Base-by-base conservation (phyloP, 768 basidiomycete genomes). In the Amylocystis lapponica region DNA sequence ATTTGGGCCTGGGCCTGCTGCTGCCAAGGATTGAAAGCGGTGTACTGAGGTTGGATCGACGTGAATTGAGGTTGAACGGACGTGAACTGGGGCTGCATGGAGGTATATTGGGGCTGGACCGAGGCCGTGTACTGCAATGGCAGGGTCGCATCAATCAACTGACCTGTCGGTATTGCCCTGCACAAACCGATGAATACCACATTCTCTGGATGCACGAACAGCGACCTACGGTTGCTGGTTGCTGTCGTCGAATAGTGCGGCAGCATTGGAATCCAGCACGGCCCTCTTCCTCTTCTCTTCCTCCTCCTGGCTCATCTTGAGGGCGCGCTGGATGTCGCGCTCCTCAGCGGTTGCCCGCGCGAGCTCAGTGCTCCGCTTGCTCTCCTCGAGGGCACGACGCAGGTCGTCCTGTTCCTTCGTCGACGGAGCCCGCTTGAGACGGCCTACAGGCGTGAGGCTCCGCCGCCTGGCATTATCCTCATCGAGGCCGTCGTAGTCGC, bases 21-120 rank as follows among this genome's bases (percentile, higher is more conserved):
- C 54, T 86, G 85, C 48, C 86, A 89, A 0, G 87, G 87, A 63
- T 95, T 95, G 71, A 86, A 95, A 0, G 86, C 79, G n/a, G 87
- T 89, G 39, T 86, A 95, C 51, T 89, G 90, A 4, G 85, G 82
- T 56, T 87, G 86, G 17, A 87, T 60, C 1, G 85, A 78, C 11
- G 86, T 87, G 62, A 83, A 90, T 54, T 88, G 88, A 3, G 86
- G 83, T 55, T 86, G 84, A 21, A 88, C 62, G n/a, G 46, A 40
- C 7, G 57, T 59, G 49, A 51, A 56, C 39, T 59, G 57, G 5
- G 54, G 57, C 27, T 47, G 48, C 17, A 55, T 12, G 20, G 49
- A 29, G 5, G 49, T 47, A 32, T 38, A 50, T 17, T 59, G 56
- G 0, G 59, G 50, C 33, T 57, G 47, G 14, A 58, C 44, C 8